Percentiles rank a stretch among this genome's conserved stretches.
These are phyloP conservation scores for Dendryphion nanum DNA, from an alignment of 2,329 filamentous ascomycete species.

Conservation along the genomic window DNA sequence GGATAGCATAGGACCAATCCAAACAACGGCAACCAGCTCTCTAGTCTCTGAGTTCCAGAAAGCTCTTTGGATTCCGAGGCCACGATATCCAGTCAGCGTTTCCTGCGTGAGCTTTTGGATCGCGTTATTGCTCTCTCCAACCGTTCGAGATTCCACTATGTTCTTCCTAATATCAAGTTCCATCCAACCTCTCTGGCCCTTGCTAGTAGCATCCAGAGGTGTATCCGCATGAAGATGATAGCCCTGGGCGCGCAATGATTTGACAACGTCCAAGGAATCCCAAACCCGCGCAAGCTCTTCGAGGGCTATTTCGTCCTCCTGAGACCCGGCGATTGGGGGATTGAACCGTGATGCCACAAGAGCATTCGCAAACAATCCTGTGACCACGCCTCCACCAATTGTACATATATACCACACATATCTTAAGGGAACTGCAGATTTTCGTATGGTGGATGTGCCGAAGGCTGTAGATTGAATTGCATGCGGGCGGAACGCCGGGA, in stretches of 20 bases:
- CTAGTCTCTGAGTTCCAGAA: conserved; percentile 62
- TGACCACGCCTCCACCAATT: background rate
- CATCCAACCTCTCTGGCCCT: conserved; percentile 21
- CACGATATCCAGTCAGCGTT: conserved; percentile 39
- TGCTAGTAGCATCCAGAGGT: conserved; percentile 8
- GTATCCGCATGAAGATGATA: conserved; percentile 24
- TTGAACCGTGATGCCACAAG: conserved; percentile 7
- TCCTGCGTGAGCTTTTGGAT: conserved; percentile 23
- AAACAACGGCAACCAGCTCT: conserved; percentile 63
- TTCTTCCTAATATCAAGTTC: conserved; percentile 25
- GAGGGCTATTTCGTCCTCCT: conserved; percentile 28
- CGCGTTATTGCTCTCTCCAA: conserved; percentile 12
- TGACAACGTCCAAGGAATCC: conserved; percentile 33
- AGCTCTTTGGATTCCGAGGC: conserved; percentile 55
- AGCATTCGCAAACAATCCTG: background rate
- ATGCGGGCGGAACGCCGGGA: no score
- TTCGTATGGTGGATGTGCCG: no score
- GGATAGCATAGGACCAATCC: conserved; percentile 61
- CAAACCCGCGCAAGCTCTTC: conserved; percentile 23
- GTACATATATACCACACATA: background rate
- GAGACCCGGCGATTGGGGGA: conserved; percentile 24
- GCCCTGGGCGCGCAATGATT: conserved; percentile 27
- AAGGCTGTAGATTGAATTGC: no score
- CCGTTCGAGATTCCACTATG: conserved; percentile 6
- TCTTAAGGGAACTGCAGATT: background rate